phyloP scores from a whole-genome alignment of 2,329 filamentous ascomycete genomes.

The Pseudogymnoascus sp. region DNA sequence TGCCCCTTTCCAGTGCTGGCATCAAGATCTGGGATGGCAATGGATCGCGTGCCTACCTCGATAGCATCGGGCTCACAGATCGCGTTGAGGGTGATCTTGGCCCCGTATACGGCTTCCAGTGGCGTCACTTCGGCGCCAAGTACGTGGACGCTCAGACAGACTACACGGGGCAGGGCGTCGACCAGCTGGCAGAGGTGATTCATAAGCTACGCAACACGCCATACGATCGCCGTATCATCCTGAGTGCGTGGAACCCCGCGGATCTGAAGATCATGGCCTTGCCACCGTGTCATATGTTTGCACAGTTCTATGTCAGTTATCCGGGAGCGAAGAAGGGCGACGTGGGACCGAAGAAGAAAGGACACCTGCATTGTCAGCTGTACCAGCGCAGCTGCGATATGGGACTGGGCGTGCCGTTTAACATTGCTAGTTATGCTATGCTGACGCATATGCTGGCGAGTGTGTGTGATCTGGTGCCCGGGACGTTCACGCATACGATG shows the following conservation, averaged over 20 bases:
- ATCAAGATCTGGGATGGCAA: conserved; percentile 99
- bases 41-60: conserved; percentile 81
- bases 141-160: conserved; percentile 74
- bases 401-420: conserved; percentile 95
- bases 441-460: conserved; percentile 93
- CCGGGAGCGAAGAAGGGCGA: conserved; percentile 24
- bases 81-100: conserved; percentile 84
- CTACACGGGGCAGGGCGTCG: conserved; percentile 81
- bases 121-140: conserved; percentile 93
- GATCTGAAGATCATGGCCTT: conserved; percentile 84
- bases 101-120: conserved; percentile 97
- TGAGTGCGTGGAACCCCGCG: conserved; percentile 88
- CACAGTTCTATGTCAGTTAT: conserved; percentile 60
- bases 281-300: conserved; percentile 95
- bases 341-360: conserved; percentile 42
- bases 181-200: conserved; percentile 88
- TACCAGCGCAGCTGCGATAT: conserved; percentile 96
- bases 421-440: conserved; percentile 90
- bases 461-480: conserved; percentile 75
- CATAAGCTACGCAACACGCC: conserved; percentile 75
- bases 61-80: conserved; percentile 71
- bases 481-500: conserved; percentile 89
- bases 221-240: conserved; percentile 82
- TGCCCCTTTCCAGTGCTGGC: conserved; percentile 66
- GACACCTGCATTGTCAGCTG: conserved; percentile 75